Evolutionary conservation across 164 flowering plant genomes (phyloP), one percentile per base, ranked within the genome.

Genomic region (Vitis rotundifolia): DNA sequence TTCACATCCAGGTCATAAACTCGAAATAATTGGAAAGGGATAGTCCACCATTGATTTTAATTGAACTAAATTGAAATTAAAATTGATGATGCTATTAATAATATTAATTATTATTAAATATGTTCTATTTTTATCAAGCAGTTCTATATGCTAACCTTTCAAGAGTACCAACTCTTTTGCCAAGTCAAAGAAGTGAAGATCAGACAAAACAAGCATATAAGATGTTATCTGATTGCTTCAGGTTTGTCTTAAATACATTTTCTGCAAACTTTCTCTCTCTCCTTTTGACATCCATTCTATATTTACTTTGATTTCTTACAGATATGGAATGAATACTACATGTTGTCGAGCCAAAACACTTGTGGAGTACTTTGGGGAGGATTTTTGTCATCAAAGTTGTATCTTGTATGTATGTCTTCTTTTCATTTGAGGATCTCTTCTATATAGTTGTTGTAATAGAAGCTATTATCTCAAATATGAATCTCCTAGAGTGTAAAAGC

Each of bases 341-440:
- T 47, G 60, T 52, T 94, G 97, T 82, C 81, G 98, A 76, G 97
- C 97, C 55, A 89, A 88, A 79, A 82, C 65, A 61, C 88, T 92
- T 19, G 98, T 92, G 53, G 89, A 91, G 75, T 91, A 94, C 75
- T 94, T 94, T 72, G 97, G 97, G 28, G 98, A 94, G 74, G 80
- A 83, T 56, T 89, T 91, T 64, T 49, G 66, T 69, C 1, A 58
- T 51, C 78, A 80, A 58, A 88, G 80, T 67, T 94, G 97, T 76
- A 83, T 73, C 69, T 53, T 91, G 92, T 91, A 89, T 62, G 93
- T 78, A 53, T 68, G 59, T 10, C 49, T 62, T 62, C 68, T 62
- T 76, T 67, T 69, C 49, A 11, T 69, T 64, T 68, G 22, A 6
- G 13, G 26, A 14, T 59, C 61, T 7, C 49, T 49, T 62, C 4